A percentile compares a stretch with the other conserved stretches of the same genome.
Conservation (phyloP, 495 filamentous ascomycete genomes). For the Penicillium maclennaniae region DNA sequence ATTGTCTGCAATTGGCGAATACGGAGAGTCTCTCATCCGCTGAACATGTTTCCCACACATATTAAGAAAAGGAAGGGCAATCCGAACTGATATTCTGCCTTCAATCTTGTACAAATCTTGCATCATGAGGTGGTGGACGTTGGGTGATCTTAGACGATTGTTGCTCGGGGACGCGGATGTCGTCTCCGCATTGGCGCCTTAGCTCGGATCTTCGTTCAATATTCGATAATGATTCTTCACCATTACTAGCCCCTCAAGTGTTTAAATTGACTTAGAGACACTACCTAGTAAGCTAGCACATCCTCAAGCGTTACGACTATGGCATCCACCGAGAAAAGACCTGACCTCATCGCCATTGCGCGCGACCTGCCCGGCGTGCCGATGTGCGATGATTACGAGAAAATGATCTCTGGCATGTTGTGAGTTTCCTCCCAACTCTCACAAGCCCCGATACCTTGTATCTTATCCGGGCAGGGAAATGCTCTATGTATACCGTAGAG, state of each 20-base stretch:
- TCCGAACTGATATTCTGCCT: not conserved
- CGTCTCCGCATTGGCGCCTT: not conserved
- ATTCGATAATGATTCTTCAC: no score
- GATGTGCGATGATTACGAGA: constrained; percentile 50
- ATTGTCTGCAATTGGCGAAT: not conserved
- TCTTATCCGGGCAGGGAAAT: not conserved
- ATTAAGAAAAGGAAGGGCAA: not conserved
- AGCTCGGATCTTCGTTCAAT: not conserved
- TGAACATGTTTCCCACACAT: not conserved
- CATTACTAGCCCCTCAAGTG: no score
- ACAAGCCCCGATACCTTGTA: not conserved
- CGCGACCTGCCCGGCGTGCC: constrained; percentile 36
- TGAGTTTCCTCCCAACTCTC: constrained; percentile 14
- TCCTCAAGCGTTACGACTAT: constrained; percentile 10
- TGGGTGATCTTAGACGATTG: no score
- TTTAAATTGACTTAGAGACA: no score
- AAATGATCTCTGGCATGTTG: constrained; percentile 55
- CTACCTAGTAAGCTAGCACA: not conserved
- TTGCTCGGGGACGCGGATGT: not conserved
- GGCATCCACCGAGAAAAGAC: constrained; percentile 41
- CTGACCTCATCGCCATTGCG: constrained; percentile 43
- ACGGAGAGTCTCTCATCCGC: not conserved
- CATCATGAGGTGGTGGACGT: not conserved
- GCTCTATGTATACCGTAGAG: not conserved
- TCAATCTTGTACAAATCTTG: not conserved